A percentile compares a stretch with the other conserved stretches of the same genome.
phyloP scores from a whole-genome alignment of 1,284 basidiomycete genomes.

The Trametes versicolor region DNA sequence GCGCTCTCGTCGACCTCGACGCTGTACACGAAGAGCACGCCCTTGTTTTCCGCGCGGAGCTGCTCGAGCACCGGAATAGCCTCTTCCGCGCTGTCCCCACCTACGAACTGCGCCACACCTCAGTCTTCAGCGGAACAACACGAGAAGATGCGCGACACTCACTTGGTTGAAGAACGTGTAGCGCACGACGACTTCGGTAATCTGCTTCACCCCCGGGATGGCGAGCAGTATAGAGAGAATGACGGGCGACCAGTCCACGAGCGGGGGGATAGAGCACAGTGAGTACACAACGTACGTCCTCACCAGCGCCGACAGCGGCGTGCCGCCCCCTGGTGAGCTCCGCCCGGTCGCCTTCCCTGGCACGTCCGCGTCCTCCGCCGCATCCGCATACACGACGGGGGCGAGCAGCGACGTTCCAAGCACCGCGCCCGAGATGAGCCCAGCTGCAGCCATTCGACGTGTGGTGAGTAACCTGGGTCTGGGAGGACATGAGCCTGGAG shows the following conservation, averaged over 20 bases:
- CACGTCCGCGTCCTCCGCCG: conserved; percentile 11
- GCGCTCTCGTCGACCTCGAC: conserved; percentile 81
- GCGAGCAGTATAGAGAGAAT: conserved; percentile 69
- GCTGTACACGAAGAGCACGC: conserved; percentile 85
- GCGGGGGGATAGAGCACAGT: conserved; percentile 77
- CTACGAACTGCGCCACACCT: conserved; percentile 76
- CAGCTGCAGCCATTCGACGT: conserved; percentile 21
- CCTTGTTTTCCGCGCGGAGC: conserved; percentile 78
- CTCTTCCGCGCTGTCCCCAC: conserved; percentile 83
- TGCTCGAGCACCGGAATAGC: conserved; percentile 71
- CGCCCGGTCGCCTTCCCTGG: neutral
- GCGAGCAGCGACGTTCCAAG: conserved; percentile 27
- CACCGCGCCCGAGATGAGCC: conserved; percentile 23
- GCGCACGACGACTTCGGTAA: conserved; percentile 80
- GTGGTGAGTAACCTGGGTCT: conserved; percentile 3
- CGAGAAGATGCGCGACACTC: conserved; percentile 30
- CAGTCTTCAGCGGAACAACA: neutral
- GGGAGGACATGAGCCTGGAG: conserved; percentile 5
- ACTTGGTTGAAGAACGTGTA: conserved; percentile 90
- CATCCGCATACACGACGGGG: conserved; percentile 30
- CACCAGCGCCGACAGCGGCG: conserved; percentile 56
- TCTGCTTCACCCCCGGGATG: conserved; percentile 72
- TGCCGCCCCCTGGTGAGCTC: conserved; percentile 6
- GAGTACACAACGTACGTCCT: conserved; percentile 87
- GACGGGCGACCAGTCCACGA: conserved; percentile 84